These are phyloP conservation scores for Sporobolomyces roseus DNA, from an alignment of 768 basidiomycete species.

Conservation along the genomic window DNA sequence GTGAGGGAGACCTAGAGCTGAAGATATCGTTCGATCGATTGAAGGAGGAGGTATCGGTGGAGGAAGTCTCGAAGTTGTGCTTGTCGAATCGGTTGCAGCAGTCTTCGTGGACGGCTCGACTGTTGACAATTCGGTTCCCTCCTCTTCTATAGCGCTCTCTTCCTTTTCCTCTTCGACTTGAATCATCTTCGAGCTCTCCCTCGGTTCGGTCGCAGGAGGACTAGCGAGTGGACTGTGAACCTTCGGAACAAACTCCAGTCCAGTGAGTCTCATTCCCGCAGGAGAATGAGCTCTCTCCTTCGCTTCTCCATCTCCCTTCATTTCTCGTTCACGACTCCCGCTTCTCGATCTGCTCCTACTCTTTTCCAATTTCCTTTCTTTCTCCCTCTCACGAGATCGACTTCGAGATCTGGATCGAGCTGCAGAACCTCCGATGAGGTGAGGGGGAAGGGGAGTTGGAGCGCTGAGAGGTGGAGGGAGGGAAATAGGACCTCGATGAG, in stretches of 20 bases:
- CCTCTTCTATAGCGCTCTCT: background rate
- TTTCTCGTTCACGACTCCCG: constrained; percentile 2
- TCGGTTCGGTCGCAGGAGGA: constrained; percentile 7
- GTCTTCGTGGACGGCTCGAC: no score
- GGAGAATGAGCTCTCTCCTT: background rate
- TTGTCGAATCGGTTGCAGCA: no score
- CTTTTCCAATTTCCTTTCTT: background rate
- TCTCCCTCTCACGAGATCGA: constrained; percentile 8
- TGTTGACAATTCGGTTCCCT: no score
- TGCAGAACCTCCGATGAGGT: constrained; percentile 5
- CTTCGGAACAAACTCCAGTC: constrained; percentile 12
- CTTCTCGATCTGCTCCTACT: background rate
- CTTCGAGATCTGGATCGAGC: constrained; percentile 9
- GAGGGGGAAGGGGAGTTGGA: constrained; percentile 18
- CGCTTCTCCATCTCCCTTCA: background rate
- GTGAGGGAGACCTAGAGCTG: background rate
- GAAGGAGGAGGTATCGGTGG: background rate
- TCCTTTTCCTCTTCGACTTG: background rate
- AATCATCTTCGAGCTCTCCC: constrained; percentile 3
- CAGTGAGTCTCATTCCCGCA: constrained; percentile 5
- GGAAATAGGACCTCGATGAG: constrained; percentile 5
- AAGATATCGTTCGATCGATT: background rate
- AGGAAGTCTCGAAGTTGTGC: background rate
- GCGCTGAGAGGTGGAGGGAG: constrained; percentile 19
- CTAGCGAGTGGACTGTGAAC: constrained; percentile 11